Evolutionary conservation across 768 basidiomycete species (phyloP).

Genomic region (Thelephora ganbajun): DNA sequence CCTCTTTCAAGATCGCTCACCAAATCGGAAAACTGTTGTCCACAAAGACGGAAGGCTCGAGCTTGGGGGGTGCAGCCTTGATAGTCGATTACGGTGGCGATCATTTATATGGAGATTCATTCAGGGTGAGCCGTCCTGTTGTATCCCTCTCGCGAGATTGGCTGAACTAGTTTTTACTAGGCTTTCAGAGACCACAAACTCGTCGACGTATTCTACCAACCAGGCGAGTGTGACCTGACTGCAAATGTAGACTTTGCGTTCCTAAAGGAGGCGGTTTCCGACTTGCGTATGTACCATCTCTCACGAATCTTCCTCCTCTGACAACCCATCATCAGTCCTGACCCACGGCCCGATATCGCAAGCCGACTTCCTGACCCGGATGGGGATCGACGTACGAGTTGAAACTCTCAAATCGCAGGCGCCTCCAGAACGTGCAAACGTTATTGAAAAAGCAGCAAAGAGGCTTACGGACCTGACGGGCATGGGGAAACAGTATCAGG

Average conservation of each 20-base stretch:
- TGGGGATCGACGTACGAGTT: constrained; percentile 63
- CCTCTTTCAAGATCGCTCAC: constrained; percentile 53
- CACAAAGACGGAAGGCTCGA: constrained; percentile 1
- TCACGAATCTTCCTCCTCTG: neutral
- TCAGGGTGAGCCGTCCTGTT: constrained; percentile 40
- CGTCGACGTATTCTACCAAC: constrained; percentile 70
- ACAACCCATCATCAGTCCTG: constrained; percentile 16
- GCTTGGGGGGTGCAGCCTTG: constrained; percentile 44
- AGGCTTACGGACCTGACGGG: constrained; percentile 66
- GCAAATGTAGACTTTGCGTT: constrained; percentile 95
- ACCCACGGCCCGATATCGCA: constrained; percentile 65
- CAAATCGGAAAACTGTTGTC: constrained; percentile 51
- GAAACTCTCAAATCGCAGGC: constrained; percentile 38
- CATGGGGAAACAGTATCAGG: constrained; percentile 83
- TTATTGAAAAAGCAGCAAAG: constrained; percentile 45
- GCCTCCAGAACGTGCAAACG: constrained; percentile 32
- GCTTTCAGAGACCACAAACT: constrained; percentile 83
- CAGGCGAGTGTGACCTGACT: constrained; percentile 85
- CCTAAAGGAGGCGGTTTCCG: constrained; percentile 61
- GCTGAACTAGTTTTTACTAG: constrained; percentile 24
- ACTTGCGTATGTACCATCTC: constrained; percentile 34
- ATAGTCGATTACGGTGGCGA: constrained; percentile 85
- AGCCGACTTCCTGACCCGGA: constrained; percentile 56
- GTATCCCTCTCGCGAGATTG: neutral
- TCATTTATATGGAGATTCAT: constrained; percentile 53